Conservation (phyloP, 495 filamentous ascomycete species). For the Neurospora africana region DNA sequence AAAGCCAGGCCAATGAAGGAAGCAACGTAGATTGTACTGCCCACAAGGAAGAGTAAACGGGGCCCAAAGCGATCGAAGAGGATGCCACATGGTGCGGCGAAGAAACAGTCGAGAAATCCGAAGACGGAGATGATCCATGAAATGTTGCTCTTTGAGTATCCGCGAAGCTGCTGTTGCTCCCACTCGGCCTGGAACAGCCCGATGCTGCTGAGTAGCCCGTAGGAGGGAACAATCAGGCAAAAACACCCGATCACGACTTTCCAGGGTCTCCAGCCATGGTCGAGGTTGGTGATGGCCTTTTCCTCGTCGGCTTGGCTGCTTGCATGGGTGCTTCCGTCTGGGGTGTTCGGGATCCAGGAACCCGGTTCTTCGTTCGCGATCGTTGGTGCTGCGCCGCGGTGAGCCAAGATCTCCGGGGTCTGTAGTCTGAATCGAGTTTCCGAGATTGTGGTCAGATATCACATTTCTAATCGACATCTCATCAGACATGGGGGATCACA, state of each 20-base stretch:
- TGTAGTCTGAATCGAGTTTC: not conserved
- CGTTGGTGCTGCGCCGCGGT: not conserved
- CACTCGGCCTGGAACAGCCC: slow-evolving; percentile 22
- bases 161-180: slow-evolving; percentile 11
- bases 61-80: slow-evolving; percentile 16
- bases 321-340: not conserved
- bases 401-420: slow-evolving; percentile 1
- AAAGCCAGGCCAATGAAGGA: slow-evolving; percentile 19
- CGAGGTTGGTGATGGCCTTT: not conserved
- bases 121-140: slow-evolving; percentile 25
- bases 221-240: slow-evolving; percentile 15
- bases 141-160: slow-evolving; percentile 7
- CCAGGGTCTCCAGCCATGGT: slow-evolving; percentile 14
- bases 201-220: slow-evolving; percentile 20
- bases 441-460: slow-evolving; percentile 14
- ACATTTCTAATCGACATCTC: not conserved
- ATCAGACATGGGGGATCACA: not conserved
- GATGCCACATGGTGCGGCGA: slow-evolving; percentile 10
- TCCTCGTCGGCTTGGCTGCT: not conserved
- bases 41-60: slow-evolving; percentile 8
- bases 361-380: slow-evolving; percentile 4
- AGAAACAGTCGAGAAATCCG: slow-evolving; percentile 18
- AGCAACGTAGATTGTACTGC: slow-evolving; percentile 9
- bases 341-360: slow-evolving; percentile 1
- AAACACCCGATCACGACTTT: slow-evolving; percentile 19